Evolutionary conservation across 495 filamentous ascomycete genomes (phyloP).

Genomic region (Tuber magnatum): DNA sequence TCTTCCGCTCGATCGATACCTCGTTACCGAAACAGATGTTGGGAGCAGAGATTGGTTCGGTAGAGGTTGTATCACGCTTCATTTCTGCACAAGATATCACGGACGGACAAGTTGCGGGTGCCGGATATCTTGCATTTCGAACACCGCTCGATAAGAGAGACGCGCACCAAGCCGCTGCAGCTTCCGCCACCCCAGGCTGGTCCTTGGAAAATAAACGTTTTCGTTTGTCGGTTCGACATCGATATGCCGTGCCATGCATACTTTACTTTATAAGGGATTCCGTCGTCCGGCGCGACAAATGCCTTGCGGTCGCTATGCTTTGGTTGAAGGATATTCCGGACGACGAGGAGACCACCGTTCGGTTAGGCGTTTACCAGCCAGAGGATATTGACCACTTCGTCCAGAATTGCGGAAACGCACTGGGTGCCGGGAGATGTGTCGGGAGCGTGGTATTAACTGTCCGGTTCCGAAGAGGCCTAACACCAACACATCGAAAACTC

Average conservation of each 20-base stretch:
- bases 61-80: slow-evolving; percentile 49
- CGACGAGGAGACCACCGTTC: slow-evolving; percentile 52
- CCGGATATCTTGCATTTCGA: slow-evolving; percentile 29
- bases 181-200: slow-evolving; percentile 19
- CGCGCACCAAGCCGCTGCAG: slow-evolving; percentile 8
- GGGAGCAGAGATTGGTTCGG: slow-evolving; percentile 62
- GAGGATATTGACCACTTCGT: slow-evolving; percentile 29
- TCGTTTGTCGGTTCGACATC: slow-evolving; percentile 53
- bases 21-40: slow-evolving; percentile 50
- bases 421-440: slow-evolving; percentile 2
- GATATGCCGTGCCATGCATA: slow-evolving; percentile 54
- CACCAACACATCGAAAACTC: slow-evolving; percentile 14
- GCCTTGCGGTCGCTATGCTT: slow-evolving; percentile 55
- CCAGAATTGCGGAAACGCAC: slow-evolving; percentile 24
- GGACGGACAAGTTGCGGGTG: slow-evolving; percentile 25
- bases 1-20: slow-evolving; percentile 61
- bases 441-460: slow-evolving; percentile 27
- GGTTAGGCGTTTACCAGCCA: slow-evolving; percentile 49
- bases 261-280: slow-evolving; percentile 54
- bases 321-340: slow-evolving; percentile 63
- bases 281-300: slow-evolving; percentile 48
- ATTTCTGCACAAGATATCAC: slow-evolving; percentile 32
- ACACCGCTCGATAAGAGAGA: slow-evolving; percentile 27
- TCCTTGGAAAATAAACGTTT: slow-evolving; percentile 12
- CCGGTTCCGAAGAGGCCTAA: slow-evolving; percentile 30